Conservation (phyloP, 305 asterid genomes). For the Nicotiana rustica region DNA sequence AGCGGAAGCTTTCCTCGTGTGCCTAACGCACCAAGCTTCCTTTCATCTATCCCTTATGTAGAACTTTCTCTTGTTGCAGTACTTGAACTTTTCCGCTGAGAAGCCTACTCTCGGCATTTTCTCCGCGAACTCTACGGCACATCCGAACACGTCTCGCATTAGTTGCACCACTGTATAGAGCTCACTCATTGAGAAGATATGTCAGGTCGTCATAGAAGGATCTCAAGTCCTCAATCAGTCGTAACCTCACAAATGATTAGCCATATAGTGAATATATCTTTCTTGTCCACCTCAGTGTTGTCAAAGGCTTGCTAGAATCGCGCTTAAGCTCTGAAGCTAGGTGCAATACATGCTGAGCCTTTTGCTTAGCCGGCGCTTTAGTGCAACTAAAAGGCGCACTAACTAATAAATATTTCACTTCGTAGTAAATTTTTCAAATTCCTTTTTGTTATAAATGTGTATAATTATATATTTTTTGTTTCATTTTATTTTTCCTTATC, state of each 20-base stretch:
- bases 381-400: no score
- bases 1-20: background rate
- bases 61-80: constrained; percentile 4
- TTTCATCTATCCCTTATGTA: background rate
- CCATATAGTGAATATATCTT: background rate
- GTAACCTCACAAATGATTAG: constrained; percentile 1
- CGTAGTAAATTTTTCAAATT: no score
- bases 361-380: no score
- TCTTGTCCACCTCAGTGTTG: background rate
- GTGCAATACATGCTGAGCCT: no score
- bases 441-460: no score
- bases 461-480: no score
- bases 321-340: no score
- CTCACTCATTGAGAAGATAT: background rate
- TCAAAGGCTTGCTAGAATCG: no score
- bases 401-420: no score
- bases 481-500: no score
- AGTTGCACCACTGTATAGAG: background rate
- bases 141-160: background rate
- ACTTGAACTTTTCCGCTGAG: background rate
- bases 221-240: background rate
- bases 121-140: background rate
- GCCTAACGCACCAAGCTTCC: background rate
- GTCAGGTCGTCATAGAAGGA: background rate
- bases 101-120: background rate